Percentiles rank a stretch among this genome's conserved stretches.
phyloP scores from a whole-genome alignment of 23 red algal species.

The Gracilaria domingensis region DNA sequence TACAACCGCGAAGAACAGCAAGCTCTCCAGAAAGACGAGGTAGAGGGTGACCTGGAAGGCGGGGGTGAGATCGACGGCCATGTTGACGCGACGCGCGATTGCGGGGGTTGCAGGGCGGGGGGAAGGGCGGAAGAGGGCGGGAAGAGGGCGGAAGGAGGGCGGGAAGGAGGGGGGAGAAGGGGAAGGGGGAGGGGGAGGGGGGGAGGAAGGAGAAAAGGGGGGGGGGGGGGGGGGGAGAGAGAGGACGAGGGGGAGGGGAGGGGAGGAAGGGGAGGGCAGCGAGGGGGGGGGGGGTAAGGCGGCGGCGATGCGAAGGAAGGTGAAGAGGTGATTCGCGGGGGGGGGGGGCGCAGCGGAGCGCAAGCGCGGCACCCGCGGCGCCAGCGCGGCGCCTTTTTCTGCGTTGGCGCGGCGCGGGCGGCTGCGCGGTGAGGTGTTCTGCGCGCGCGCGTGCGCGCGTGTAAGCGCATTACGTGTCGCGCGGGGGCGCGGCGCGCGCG shows the following conservation, averaged over 20 bases:
- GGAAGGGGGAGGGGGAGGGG: neutral
- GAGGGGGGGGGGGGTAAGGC: neutral
- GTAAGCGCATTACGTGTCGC: conserved; percentile 14
- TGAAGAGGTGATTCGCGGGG: neutral
- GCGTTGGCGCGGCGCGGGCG: neutral
- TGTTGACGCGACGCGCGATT: neutral
- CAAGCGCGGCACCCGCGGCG: too few relatives aligned
- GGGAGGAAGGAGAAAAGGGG: neutral
- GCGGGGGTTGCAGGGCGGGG: neutral
- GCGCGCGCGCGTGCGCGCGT: neutral
- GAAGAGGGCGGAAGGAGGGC: neutral
- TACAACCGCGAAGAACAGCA: conserved; percentile 87
- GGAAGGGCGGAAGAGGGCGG: neutral
- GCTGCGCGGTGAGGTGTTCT: conserved; percentile 20
- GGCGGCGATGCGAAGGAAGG: neutral
- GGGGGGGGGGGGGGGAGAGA: neutral
- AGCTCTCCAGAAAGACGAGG: conserved; percentile 66
- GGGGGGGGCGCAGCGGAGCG: neutral
- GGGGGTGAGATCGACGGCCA: conserved; percentile 71
- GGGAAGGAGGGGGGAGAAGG: neutral
- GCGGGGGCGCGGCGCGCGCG: neutral
- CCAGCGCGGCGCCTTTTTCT: neutral
- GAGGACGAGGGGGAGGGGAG: neutral
- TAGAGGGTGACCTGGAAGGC: conserved; percentile 66
- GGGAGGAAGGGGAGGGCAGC: neutral